phyloP scores from a whole-genome alignment of 2,329 filamentous ascomycete species.

The Achaetomium macrosporum region DNA sequence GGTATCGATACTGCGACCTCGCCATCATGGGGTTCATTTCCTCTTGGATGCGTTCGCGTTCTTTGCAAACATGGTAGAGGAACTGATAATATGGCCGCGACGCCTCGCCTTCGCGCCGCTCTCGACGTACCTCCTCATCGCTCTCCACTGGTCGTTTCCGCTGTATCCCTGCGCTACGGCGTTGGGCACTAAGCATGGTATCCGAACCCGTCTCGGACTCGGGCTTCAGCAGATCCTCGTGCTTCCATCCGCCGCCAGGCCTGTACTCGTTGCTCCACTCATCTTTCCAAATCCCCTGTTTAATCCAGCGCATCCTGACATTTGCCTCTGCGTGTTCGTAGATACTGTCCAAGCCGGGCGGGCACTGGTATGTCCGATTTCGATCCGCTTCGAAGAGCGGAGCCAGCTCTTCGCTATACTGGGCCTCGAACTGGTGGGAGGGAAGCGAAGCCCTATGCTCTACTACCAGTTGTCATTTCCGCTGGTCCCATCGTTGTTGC shows the following conservation, averaged over 20 bases:
- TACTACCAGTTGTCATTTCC: not conserved
- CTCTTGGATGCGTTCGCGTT: not conserved
- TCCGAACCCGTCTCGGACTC: not conserved
- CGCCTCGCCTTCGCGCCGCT: not conserved
- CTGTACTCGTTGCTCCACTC: not conserved
- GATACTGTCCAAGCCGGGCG: not conserved
- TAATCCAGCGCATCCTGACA: not conserved
- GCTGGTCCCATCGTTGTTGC: not conserved
- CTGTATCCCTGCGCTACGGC: no score
- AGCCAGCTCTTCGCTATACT: not conserved
- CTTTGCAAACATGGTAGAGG: not conserved
- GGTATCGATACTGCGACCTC: not conserved
- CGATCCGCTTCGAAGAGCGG: not conserved
- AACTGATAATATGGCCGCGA: not conserved
- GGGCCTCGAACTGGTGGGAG: not conserved
- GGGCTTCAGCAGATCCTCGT: not conserved
- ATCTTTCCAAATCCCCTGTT: not conserved
- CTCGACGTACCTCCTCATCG: no score
- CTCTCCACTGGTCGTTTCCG: no score
- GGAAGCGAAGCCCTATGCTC: not conserved
- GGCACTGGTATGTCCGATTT: not conserved
- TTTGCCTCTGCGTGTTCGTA: not conserved
- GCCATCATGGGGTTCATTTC: not conserved
- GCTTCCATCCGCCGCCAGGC: not conserved
- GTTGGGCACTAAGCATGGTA: no score